phyloP scores from a whole-genome alignment of 1,284 basidiomycete species.

The Sphaerobolus stellatus region DNA sequence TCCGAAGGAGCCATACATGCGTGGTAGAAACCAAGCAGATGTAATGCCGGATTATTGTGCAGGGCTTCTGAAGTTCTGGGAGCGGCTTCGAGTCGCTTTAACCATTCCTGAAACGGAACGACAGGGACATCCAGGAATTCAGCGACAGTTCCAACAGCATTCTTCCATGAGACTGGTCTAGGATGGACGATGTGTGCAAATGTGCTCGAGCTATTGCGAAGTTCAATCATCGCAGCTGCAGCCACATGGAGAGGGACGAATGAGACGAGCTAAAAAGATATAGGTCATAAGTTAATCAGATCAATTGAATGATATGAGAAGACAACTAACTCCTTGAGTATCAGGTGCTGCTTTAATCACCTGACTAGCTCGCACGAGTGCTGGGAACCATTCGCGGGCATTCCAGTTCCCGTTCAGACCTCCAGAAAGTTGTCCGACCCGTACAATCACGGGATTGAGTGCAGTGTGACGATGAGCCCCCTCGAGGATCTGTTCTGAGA shows the following conservation, averaged over 20 bases:
- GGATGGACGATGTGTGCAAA: slow-evolving; percentile 28
- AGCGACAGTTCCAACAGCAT: slow-evolving; percentile 21
- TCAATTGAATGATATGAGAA: not conserved
- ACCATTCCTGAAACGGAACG: slow-evolving; percentile 30
- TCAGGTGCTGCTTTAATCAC: slow-evolving; percentile 26
- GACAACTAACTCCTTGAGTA: slow-evolving; percentile 21
- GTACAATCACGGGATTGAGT: slow-evolving; percentile 25
- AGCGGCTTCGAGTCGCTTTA: slow-evolving; percentile 21
- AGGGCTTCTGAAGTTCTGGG: slow-evolving; percentile 7
- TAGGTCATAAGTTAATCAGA: not conserved
- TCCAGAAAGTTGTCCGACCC: slow-evolving; percentile 32
- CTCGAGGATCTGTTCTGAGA: slow-evolving; percentile 30
- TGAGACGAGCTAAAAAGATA: slow-evolving; percentile 22
- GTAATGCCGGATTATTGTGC: slow-evolving; percentile 32
- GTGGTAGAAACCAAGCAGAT: slow-evolving; percentile 31
- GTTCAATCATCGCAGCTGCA: slow-evolving; percentile 28
- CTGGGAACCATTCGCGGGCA: slow-evolving; percentile 29
- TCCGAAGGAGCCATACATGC: no score
- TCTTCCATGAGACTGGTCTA: slow-evolving; percentile 24
- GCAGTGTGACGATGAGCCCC: slow-evolving; percentile 21
- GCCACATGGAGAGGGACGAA: slow-evolving; percentile 35
- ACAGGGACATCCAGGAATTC: slow-evolving; percentile 22
- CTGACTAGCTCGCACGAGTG: slow-evolving; percentile 27
- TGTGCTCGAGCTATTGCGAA: slow-evolving; percentile 1
- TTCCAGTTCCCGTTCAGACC: slow-evolving; percentile 30